A percentile compares a stretch with the other conserved stretches of the same genome.
These are phyloP conservation scores for Chalciporus sphaerocephalus DNA, from an alignment of 768 basidiomycete genomes.

Conservation along the genomic window DNA sequence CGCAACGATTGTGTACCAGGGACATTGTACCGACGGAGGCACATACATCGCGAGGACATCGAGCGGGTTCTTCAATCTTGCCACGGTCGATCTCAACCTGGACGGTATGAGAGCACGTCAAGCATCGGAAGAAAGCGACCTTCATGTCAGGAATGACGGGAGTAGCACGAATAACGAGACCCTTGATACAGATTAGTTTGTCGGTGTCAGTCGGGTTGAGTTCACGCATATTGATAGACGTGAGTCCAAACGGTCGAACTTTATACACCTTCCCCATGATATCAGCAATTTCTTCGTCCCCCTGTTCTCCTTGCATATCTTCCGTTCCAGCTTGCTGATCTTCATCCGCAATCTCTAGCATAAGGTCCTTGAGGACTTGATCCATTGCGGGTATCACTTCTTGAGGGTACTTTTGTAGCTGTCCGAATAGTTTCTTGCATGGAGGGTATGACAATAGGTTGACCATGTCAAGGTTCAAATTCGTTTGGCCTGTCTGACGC, in stretches of 20 bases:
- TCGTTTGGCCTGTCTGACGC: constrained; percentile 88
- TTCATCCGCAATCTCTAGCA: constrained; percentile 81
- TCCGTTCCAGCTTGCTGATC: constrained; percentile 68
- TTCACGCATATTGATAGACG: constrained; percentile 87
- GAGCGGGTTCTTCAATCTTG: constrained; percentile 87
- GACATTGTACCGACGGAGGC: constrained; percentile 85
- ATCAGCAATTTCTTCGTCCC: constrained; percentile 83
- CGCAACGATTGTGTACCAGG: constrained; percentile 94
- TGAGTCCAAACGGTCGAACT: constrained; percentile 85
- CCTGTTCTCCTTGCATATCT: constrained; percentile 71
- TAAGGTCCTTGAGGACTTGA: constrained; percentile 88
- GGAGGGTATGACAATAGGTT: constrained; percentile 87
- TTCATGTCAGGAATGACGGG: constrained; percentile 99
- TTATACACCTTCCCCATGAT: constrained; percentile 88
- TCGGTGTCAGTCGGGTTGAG: constrained; percentile 96
- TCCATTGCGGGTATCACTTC: constrained; percentile 98
- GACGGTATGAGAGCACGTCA: constrained; percentile 93
- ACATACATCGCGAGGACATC: constrained; percentile 93
- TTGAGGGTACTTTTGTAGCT: constrained; percentile 91
- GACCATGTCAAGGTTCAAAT: constrained; percentile 84
- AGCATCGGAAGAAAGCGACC: constrained; percentile 95
- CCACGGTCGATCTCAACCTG: constrained; percentile 98
- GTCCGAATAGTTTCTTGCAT: constrained; percentile 74
- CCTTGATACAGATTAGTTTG: constrained; percentile 93
- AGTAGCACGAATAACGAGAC: constrained; percentile 94